Base-by-base conservation (phyloP, 805 yeast species). In the Lachancea kluyveri region DNA sequence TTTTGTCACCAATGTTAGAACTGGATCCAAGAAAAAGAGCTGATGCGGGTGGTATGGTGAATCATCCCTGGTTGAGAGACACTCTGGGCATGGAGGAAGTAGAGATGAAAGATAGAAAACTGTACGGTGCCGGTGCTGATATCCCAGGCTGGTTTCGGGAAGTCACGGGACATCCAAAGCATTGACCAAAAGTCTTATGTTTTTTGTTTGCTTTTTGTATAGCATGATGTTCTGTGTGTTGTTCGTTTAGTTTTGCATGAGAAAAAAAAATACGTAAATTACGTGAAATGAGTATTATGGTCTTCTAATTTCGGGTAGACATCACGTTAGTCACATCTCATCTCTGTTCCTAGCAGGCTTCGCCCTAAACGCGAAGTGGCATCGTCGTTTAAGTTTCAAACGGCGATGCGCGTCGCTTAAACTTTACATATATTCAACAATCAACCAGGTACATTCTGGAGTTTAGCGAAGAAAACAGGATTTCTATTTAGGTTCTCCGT, bases 11-110 rank as follows among this genome's bases (percentile, higher is more conserved):
- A 6, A 85, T 92, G 95, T 65, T 92, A 27, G 55, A 68, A 13
- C 58, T 85, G 13, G 84, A 80, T 53, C 97, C 98, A 1, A 78
- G 72, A 37, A 57, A 61, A 33, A 68, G 99, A 43, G 90, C 90
- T 9, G 98, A 92, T 62, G 97, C 97, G 1, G 98, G 97, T 12
- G 96, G 96, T 3, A 72, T 87, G 77, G 75, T 84, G 3, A 81
- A 85, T 49, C 95, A 87, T 54, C 77, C 80, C 8, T 87, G 96
- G 96, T 51, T 74, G 17, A 54, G 57, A 5, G 94, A 84, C 51
- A 86, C 90, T 0, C 57, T 73, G 20, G 94, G 94, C 0, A 67
- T 81, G 53, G 92, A 82, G 36, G 68, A 77, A 45, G 73, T 82
- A 9, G 63, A 59, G 3, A 61, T 82, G 4, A 26, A 40, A 3